These are phyloP conservation scores for Cryptococcus wingfieldii DNA, from an alignment of 1,284 basidiomycete species.

Conservation along the genomic window DNA sequence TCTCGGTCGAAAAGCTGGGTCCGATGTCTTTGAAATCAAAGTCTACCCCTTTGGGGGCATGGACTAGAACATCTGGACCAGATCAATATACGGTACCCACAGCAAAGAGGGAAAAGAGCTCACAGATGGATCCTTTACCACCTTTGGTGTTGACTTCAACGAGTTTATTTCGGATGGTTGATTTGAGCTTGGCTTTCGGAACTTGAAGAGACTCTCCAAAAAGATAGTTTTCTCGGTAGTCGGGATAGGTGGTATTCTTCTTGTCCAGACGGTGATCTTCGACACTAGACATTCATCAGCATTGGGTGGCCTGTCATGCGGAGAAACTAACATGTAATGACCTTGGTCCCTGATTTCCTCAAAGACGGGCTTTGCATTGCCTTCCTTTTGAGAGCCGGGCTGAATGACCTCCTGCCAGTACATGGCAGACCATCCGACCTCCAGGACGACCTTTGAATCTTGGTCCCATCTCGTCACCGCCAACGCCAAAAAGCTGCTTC, in stretches of 20 bases:
- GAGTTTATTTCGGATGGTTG: slow-evolving; percentile 23
- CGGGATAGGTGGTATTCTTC: slow-evolving; percentile 20
- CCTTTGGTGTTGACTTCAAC: slow-evolving; percentile 25
- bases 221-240: slow-evolving; percentile 22
- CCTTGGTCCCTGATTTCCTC: slow-evolving; percentile 32
- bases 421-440: slow-evolving; percentile 36
- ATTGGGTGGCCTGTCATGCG: background rate
- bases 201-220: slow-evolving; percentile 32
- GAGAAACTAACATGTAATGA: slow-evolving; percentile 38
- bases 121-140: slow-evolving; percentile 36
- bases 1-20: slow-evolving; percentile 1
- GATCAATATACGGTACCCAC: background rate
- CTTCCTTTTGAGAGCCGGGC: background rate
- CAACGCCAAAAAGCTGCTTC: slow-evolving; percentile 39
- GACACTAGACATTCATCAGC: slow-evolving; percentile 21
- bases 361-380: slow-evolving; percentile 7
- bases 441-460: slow-evolving; percentile 26
- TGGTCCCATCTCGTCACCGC: slow-evolving; percentile 35
- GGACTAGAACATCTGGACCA: slow-evolving; percentile 4
- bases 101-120: background rate
- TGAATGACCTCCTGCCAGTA: slow-evolving; percentile 19
- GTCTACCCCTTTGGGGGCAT: slow-evolving; percentile 24
- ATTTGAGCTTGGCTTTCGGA: slow-evolving; percentile 11
- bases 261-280: slow-evolving; percentile 32
- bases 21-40: slow-evolving; percentile 12